Evolutionary conservation across 2,329 filamentous ascomycete genomes (phyloP), one percentile per base, ranked within the genome.

Genomic region (Paramyrothecium sp.): DNA sequence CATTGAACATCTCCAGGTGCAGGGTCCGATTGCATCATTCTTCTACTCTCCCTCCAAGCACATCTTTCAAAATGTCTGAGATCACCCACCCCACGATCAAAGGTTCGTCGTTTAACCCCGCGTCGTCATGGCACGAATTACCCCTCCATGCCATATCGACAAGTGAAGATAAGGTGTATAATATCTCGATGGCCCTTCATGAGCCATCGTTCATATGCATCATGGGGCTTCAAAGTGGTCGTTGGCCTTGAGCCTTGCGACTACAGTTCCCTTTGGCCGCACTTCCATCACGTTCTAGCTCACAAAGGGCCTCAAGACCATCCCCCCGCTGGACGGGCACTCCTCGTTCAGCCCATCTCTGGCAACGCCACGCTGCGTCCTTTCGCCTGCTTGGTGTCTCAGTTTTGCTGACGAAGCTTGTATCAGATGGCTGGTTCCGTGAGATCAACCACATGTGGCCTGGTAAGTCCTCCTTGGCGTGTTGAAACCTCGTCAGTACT

Each of bases 371-470:
- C 10, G 26, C 26, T 30, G 10, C 26, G 10, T 30, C n/a, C n/a
- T n/a, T n/a, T n/a, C n/a, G n/a, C n/a, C n/a, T 38, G 33, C 33
- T 38, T 10, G 8, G 33, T 38, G 33, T 38, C 33, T 10, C 33
- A 38, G 33, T 38, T 16, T 44, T 17, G n/a, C 38, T 44, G 13
- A 44, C 38, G 16, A 38, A 38, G 33, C 33, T 10, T 21, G 54
- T 34, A 49, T 17, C 67, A 97, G 95, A 98, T 97, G 95, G 94
- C 81, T 99, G 95, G 95, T 99, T 99, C 89, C 91, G 92, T 78
- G 95, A 99, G 82, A 93, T 97, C 80, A 96, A 91, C 68, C 83
- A 95, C 73, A 98, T 99, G 94, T 99, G 95, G 95, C 94, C 95
- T 62, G 85, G 81, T 82, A 73, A 75, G 66, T 54, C 48, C 38